A percentile compares a stretch with the other conserved stretches of the same genome.
Evolutionary conservation across 2,329 filamentous ascomycete genomes (phyloP).

Genomic region (Aureobasidium sp.): DNA sequence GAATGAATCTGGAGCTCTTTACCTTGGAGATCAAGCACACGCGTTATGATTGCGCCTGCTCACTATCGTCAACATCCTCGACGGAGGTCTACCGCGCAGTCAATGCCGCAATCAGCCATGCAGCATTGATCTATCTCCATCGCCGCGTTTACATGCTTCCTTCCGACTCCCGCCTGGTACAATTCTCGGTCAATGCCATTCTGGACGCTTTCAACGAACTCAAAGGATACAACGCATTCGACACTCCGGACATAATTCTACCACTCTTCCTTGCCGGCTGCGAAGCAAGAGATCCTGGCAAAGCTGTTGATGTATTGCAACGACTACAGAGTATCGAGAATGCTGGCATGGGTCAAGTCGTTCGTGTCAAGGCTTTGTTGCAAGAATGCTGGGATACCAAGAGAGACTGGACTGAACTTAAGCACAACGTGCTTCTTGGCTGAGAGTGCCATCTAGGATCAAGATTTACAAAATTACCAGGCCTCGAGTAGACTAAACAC

Average conservation of each 20-base stretch:
- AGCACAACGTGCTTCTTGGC: slow-evolving; percentile 15
- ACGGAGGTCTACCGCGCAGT: slow-evolving; percentile 12
- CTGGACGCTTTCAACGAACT: slow-evolving; percentile 7
- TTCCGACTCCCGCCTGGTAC: slow-evolving; percentile 3
- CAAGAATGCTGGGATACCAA: slow-evolving; percentile 12
- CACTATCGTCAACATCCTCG: not conserved
- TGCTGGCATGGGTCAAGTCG: slow-evolving; percentile 14
- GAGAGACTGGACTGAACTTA: slow-evolving; percentile 10
- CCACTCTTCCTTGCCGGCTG: slow-evolving; percentile 14
- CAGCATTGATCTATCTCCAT: slow-evolving; percentile 9
- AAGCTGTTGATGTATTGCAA: slow-evolving; percentile 9
- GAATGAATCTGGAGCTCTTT: slow-evolving; percentile 10
- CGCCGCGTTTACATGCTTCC: slow-evolving; percentile 13
- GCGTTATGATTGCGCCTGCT: slow-evolving; percentile 11
- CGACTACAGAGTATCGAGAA: slow-evolving; percentile 14
- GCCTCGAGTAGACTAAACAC: not conserved
- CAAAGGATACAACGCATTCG: slow-evolving; percentile 11
- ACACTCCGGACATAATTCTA: slow-evolving; percentile 15
- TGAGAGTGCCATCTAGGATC: not conserved
- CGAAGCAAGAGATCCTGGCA: slow-evolving; percentile 1
- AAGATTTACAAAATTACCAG: not conserved
- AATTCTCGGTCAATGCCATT: slow-evolving; percentile 11
- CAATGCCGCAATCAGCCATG: slow-evolving; percentile 10
- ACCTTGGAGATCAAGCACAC: slow-evolving; percentile 12
- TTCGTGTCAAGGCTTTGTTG: slow-evolving; percentile 7